Base-by-base conservation (phyloP, 345 rosid species). In the Pistacia integerrima region DNA sequence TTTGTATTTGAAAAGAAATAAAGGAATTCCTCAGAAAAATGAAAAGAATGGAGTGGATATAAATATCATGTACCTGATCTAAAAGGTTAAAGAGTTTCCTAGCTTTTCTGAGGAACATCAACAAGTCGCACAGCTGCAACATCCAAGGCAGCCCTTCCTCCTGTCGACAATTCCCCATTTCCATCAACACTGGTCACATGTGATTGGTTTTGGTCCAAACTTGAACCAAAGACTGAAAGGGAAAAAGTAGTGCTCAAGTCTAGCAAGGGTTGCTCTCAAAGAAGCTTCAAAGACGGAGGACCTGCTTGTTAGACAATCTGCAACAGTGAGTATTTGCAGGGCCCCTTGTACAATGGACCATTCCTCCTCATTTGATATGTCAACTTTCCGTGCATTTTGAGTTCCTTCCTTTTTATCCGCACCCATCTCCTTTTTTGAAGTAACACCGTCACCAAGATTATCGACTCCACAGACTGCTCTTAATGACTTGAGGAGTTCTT, bases 291-390 rank as follows among this genome's bases (percentile, higher is more conserved):
- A 93, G 69, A 93, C 94, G 8, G 99, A 92, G 67, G 97, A 96
- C 75, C 99, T 84, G 89, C 98, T 92, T 4, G 97, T 92, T 49
- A 96, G 88, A 84, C 97, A 92, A 82, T 96, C 99, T 81, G 97
- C 97, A 56, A 96, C 98, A 11, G 98, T 96, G 25, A 96, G 93
- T 79, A 96, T 88, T 83, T 96, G 99, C 74, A 96, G 74, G 66
- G 98, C 94, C 80, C 98, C 99, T 79, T 93, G 98, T 67, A 96
- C 97, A 68, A 96, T 93, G 70, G 99, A 96, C 99, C 99, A 96
- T 83, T 96, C 99, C 85, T 92, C 97, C 73, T 96, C 99, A 82
- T 90, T 93, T 30, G 98, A 96, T 61, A 87, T 79, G 70, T 92
- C 97, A 60, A 48, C 85, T 85, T 87, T 93, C 52, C 94, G 90